A percentile compares a stretch with the other conserved stretches of the same genome.
Evolutionary conservation across 2,329 filamentous ascomycete genomes (phyloP).

Genomic region (Hypoxylon sp.): DNA sequence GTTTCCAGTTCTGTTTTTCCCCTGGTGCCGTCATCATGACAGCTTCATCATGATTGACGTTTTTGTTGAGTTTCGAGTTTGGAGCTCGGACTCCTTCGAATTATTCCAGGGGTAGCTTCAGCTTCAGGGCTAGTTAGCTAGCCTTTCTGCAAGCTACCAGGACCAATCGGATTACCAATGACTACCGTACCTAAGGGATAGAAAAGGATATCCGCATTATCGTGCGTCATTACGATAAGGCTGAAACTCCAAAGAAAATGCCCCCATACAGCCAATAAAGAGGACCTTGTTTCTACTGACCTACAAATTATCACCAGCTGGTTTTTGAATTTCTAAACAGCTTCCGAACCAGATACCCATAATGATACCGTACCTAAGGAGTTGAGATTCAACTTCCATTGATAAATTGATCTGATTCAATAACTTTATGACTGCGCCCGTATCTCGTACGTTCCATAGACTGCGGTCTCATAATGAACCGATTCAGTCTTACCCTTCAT

Average conservation of each 20-base stretch:
- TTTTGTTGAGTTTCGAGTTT: constrained; percentile 39
- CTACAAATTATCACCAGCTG: background rate
- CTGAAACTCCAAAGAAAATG: constrained; percentile 33
- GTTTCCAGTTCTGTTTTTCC: background rate
- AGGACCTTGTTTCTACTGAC: constrained; percentile 12
- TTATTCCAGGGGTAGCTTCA: constrained; percentile 13
- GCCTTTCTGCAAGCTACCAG: constrained; percentile 3
- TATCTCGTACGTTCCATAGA: background rate
- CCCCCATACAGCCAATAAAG: constrained; percentile 8
- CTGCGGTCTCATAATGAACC: background rate
- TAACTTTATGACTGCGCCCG: background rate
- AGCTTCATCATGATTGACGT: constrained; percentile 30
- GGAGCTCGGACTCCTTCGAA: constrained; percentile 27
- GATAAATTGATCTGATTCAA: background rate
- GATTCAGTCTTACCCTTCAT: background rate
- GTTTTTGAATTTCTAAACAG: background rate
- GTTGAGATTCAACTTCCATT: background rate
- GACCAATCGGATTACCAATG: constrained; percentile 16
- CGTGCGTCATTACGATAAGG: constrained; percentile 38
- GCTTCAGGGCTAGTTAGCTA: background rate
- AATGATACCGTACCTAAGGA: background rate
- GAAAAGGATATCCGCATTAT: constrained; percentile 1
- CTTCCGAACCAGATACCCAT: background rate
- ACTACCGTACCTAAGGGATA: constrained; percentile 12
- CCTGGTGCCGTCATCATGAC: constrained; percentile 37